These are phyloP conservation scores for Mycena albidolilacea DNA, from an alignment of 768 basidiomycete species.

Conservation along the genomic window DNA sequence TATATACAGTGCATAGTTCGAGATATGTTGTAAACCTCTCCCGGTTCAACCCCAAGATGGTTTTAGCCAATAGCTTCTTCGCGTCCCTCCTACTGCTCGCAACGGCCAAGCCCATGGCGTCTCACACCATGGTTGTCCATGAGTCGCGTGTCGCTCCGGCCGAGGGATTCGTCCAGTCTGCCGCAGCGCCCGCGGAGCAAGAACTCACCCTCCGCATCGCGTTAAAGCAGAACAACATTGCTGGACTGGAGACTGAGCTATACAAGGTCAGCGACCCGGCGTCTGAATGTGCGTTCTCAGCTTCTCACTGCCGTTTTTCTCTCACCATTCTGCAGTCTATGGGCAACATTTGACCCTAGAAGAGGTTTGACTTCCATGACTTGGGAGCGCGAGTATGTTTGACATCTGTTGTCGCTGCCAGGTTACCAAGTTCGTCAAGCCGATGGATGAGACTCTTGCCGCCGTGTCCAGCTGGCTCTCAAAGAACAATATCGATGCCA, in stretches of 20 bases:
- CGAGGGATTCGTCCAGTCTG: slow-evolving; percentile 19
- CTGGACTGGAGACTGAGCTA: slow-evolving; percentile 28
- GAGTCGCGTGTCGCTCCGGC: slow-evolving; percentile 18
- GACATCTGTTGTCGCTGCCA: slow-evolving; percentile 30
- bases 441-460: slow-evolving; percentile 49
- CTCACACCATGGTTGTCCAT: slow-evolving; percentile 22
- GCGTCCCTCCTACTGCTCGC: slow-evolving; percentile 25
- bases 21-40: slow-evolving; percentile 14
- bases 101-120: slow-evolving; percentile 15
- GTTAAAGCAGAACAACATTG: slow-evolving; percentile 23
- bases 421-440: slow-evolving; percentile 55
- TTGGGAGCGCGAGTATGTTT: slow-evolving; percentile 4
- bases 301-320: slow-evolving; percentile 5
- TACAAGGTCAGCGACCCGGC: slow-evolving; percentile 26
- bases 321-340: slow-evolving; percentile 17
- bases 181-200: slow-evolving; percentile 9
- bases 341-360: slow-evolving; percentile 20
- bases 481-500: slow-evolving; percentile 47
- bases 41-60: slow-evolving; percentile 22
- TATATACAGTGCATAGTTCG: slow-evolving; percentile 19
- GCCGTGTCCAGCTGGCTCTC: slow-evolving; percentile 54
- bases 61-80: slow-evolving; percentile 16
- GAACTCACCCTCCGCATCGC: slow-evolving; percentile 29
- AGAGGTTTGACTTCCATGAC: slow-evolving; percentile 11
- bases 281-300: slow-evolving; percentile 11